Conservation (phyloP, 2,329 filamentous ascomycete species). For the Colletotrichum siamense region DNA sequence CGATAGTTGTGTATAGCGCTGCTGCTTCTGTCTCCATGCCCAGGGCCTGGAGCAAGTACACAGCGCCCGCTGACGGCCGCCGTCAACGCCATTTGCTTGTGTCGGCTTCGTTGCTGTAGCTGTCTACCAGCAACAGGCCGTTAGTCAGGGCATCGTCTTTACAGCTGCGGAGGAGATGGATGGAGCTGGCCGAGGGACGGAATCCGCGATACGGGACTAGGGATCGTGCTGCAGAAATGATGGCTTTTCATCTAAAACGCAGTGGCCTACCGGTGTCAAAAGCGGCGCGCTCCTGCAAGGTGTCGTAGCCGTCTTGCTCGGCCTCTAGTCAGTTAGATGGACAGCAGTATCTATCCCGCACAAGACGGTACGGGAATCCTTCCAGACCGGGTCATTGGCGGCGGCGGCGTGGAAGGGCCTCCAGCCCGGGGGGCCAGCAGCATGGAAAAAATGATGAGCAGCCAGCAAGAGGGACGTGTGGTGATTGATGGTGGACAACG, state of each 20-base stretch:
- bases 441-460: background rate
- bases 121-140: background rate
- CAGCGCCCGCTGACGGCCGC: constrained; percentile 9
- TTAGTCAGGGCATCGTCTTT: background rate
- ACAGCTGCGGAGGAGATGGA: background rate
- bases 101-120: constrained; percentile 6
- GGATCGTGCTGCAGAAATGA: background rate
- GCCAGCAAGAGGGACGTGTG: background rate
- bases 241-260: background rate
- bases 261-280: background rate
- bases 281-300: constrained; percentile 6
- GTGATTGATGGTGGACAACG: background rate
- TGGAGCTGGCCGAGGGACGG: background rate
- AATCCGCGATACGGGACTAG: background rate
- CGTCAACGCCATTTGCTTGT: constrained; percentile 12
- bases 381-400: background rate
- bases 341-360: background rate
- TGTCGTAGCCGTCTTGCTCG: constrained; percentile 13
- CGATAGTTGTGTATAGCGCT: constrained; percentile 16
- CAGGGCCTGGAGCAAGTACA: background rate
- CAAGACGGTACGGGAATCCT: constrained; percentile 3
- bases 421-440: background rate
- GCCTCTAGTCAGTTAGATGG: background rate
- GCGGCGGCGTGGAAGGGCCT: constrained; percentile 5
- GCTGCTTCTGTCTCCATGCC: background rate